Percentiles rank a stretch among this genome's conserved stretches.
phyloP scores from a whole-genome alignment of 371 early-diverging fungal species.

The Basidiobolus heterosporus region DNA sequence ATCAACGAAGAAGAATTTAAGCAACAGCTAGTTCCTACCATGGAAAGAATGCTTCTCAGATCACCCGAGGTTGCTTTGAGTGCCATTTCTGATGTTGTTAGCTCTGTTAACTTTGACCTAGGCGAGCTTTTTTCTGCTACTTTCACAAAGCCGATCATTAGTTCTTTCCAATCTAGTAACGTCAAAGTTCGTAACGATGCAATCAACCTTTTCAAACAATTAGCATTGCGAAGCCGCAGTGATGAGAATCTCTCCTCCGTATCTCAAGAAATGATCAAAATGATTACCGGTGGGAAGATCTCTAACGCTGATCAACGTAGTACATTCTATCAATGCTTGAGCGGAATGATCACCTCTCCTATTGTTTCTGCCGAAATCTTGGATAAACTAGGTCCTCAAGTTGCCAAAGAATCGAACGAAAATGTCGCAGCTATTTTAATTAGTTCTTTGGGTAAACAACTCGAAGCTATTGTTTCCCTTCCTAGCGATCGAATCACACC shows the following conservation, averaged over 20 bases:
- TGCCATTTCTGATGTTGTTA: conserved; percentile 4
- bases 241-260: conserved; percentile 1
- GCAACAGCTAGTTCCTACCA: conserved; percentile 26
- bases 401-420: no score
- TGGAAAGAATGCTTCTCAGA: conserved; percentile 65
- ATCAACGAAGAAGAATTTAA: conserved; percentile 31
- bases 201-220: background rate
- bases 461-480: no score
- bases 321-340: no score
- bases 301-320: no score
- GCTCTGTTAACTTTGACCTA: conserved; percentile 3
- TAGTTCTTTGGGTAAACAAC: no score
- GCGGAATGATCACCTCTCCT: no score
- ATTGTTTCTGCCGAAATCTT: no score
- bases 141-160: background rate
- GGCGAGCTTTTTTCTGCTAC: background rate
- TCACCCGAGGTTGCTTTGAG: conserved; percentile 55
- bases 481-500: background rate
- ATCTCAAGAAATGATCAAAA: no score
- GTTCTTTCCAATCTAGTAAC: background rate
- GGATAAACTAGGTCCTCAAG: no score
- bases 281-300: no score
- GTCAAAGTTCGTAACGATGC: background rate
- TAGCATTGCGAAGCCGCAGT: background rate
- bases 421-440: no score